phyloP scores from a whole-genome alignment of 129 eudicot genomes.

The Glebionis coronaria region DNA sequence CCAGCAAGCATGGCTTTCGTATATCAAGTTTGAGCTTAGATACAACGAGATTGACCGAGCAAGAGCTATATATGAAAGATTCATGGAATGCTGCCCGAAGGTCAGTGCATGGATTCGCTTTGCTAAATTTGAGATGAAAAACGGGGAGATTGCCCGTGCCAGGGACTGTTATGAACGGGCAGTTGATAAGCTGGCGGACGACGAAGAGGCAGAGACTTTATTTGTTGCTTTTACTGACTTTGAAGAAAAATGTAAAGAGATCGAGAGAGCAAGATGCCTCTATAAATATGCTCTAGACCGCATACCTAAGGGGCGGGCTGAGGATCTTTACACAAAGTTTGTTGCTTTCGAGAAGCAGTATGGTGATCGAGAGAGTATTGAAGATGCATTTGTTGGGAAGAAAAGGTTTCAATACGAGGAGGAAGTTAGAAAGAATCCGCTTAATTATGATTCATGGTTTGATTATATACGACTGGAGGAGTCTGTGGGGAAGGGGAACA shows the following conservation, averaged over 20 bases:
- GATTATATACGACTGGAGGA: no score
- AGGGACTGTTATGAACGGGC: slow-evolving; percentile 78
- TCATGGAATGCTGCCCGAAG: slow-evolving; percentile 67
- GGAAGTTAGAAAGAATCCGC: slow-evolving; percentile 76
- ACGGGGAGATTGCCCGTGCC: slow-evolving; percentile 70
- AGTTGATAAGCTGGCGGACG: slow-evolving; percentile 72
- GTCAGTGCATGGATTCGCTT: slow-evolving; percentile 69
- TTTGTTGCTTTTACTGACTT: no score
- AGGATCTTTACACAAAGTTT: slow-evolving; percentile 75
- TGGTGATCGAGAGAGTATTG: no score
- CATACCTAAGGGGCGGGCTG: slow-evolving; percentile 85
- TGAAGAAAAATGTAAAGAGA: slow-evolving; percentile 88
- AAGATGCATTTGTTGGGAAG: no score
- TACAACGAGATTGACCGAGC: background rate
- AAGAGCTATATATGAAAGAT: slow-evolving; percentile 20
- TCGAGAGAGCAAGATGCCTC: slow-evolving; percentile 80
- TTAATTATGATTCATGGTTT: slow-evolving; percentile 83
- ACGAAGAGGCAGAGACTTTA: slow-evolving; percentile 75
- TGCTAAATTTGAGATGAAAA: no score
- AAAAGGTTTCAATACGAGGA: no score
- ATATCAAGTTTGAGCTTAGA: background rate
- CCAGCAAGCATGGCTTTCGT: no score
- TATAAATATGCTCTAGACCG: slow-evolving; percentile 79
- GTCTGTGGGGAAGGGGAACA: slow-evolving; percentile 63
- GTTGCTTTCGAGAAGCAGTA: no score